phyloP scores from a whole-genome alignment of 2,329 filamentous ascomycete species.

The Colletotrichum incanum region DNA sequence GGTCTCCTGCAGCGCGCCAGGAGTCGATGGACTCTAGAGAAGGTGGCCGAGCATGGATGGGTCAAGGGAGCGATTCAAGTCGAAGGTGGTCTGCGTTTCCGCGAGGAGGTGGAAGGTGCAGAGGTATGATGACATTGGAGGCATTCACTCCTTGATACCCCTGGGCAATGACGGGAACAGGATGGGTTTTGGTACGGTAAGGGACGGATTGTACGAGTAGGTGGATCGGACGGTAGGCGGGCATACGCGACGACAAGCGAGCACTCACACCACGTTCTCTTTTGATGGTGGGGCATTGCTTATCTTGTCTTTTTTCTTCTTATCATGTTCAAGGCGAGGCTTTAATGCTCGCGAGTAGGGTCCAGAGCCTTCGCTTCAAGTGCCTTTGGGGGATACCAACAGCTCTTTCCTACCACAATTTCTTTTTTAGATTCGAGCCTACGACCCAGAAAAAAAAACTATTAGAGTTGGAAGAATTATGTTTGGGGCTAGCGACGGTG shows the following conservation, averaged over 20 bases:
- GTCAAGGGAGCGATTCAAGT: slow-evolving; percentile 81
- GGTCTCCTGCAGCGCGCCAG: slow-evolving; percentile 86
- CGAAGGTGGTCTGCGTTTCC: slow-evolving; percentile 72
- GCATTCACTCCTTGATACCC: slow-evolving; percentile 24
- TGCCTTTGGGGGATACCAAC: neutral
- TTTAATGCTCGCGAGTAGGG: slow-evolving; percentile 25
- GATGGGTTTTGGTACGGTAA: slow-evolving; percentile 19
- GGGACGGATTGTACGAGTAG: slow-evolving; percentile 34
- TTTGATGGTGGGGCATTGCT: slow-evolving; percentile 21
- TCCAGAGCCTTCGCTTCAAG: slow-evolving; percentile 12
- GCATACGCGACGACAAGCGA: slow-evolving; percentile 5
- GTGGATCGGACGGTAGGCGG: slow-evolving; percentile 18
- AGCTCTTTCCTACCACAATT: neutral
- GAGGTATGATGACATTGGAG: slow-evolving; percentile 58
- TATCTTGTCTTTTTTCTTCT: slow-evolving; percentile 37
- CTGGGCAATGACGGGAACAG: slow-evolving; percentile 24
- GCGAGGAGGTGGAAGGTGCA: slow-evolving; percentile 72
- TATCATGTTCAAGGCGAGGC: slow-evolving; percentile 36
- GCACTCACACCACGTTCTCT: slow-evolving; percentile 15
- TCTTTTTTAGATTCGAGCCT: slow-evolving; percentile 24
- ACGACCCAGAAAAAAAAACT: slow-evolving; percentile 26
- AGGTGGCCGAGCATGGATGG: slow-evolving; percentile 83
- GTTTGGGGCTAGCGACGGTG: slow-evolving; percentile 31
- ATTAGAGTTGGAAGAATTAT: slow-evolving; percentile 24
- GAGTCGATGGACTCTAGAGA: slow-evolving; percentile 81